Evolutionary conservation across 768 basidiomycete genomes (phyloP).

Genomic region (Xanthoconium purpureum): DNA sequence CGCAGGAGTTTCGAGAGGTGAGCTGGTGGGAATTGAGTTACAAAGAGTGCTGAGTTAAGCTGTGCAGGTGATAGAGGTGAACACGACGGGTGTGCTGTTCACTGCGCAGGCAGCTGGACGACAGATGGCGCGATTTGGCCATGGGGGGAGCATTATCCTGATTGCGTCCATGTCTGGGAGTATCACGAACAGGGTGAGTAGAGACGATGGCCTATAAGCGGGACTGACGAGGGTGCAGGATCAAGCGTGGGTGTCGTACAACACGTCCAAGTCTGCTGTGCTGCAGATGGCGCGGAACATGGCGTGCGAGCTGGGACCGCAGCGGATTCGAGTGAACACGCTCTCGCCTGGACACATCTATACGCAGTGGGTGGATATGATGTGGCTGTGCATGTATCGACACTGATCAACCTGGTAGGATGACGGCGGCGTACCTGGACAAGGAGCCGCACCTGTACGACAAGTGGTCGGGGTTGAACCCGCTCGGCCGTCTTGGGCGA

Average conservation of each 20-base stretch:
- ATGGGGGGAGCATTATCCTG: constrained; percentile 53
- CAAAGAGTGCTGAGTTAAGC: neutral
- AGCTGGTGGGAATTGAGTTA: neutral
- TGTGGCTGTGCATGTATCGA: constrained; percentile 4
- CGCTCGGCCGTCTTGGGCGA: constrained; percentile 66
- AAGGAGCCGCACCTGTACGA: constrained; percentile 56
- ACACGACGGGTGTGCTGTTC: constrained; percentile 59
- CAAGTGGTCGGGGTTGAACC: constrained; percentile 69
- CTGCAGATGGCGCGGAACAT: constrained; percentile 79
- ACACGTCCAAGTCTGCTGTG: constrained; percentile 74
- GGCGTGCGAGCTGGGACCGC: constrained; percentile 72
- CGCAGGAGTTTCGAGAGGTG: constrained; percentile 61
- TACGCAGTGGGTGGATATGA: constrained; percentile 49
- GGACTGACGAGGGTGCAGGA: constrained; percentile 41
- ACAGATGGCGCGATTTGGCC: constrained; percentile 51
- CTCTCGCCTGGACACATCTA: constrained; percentile 78
- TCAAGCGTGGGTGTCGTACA: constrained; percentile 75
- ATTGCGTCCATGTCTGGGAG: constrained; percentile 62
- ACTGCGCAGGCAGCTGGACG: constrained; percentile 60
- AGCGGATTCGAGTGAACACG: constrained; percentile 69
- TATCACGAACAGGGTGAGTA: constrained; percentile 65
- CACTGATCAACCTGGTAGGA: constrained; percentile 37
- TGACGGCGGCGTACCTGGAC: constrained; percentile 74
- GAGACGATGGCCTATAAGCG: neutral
- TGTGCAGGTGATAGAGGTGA: constrained; percentile 59